These are phyloP conservation scores for Lachnellula suecica DNA, from an alignment of 2,329 filamentous ascomycete species.

Conservation along the genomic window DNA sequence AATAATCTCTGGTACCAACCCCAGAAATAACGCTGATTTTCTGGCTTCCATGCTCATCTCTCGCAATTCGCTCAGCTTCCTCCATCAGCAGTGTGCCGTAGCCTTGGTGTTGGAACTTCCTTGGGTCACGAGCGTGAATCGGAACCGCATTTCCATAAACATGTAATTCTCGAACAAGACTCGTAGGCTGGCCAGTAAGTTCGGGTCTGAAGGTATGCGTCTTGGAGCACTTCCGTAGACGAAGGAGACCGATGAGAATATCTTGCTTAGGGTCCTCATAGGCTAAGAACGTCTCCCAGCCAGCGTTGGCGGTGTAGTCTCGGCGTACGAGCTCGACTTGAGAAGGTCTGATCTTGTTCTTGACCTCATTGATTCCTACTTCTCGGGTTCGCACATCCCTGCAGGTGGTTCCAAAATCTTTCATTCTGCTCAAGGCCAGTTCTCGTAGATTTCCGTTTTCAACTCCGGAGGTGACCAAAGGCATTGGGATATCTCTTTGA, in stretches of 20 bases:
- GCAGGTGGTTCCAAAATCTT: constrained; percentile 96
- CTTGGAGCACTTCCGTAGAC: constrained; percentile 84
- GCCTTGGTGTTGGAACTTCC: constrained; percentile 97
- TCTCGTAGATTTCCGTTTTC: constrained; percentile 97
- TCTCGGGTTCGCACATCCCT: constrained; percentile 95
- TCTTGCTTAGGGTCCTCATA: constrained; percentile 99
- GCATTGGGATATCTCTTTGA: constrained; percentile 99
- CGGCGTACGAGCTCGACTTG: constrained; percentile 93
- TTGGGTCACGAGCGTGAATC: constrained; percentile 89
- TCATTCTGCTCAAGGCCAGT: constrained; percentile 93
- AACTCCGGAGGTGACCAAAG: constrained; percentile 94
- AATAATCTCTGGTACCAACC: constrained; percentile 93
- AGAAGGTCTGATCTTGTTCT: constrained; percentile 95
- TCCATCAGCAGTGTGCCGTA: constrained; percentile 97
- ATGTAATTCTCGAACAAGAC: constrained; percentile 89
- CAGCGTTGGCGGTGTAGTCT: constrained; percentile 92
- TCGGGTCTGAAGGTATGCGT: constrained; percentile 93
- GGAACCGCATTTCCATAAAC: constrained; percentile 98
- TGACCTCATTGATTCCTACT: constrained; percentile 98
- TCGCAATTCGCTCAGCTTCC: constrained; percentile 91
- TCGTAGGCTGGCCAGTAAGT: constrained; percentile 81
- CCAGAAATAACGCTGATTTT: constrained; percentile 99
- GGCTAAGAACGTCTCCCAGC: constrained; percentile 97
- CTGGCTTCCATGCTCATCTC: constrained; percentile 87
- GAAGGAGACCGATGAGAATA: constrained; percentile 87